phyloP scores from a whole-genome alignment of 129 eudicot species.

The Flaveria bidentis region DNA sequence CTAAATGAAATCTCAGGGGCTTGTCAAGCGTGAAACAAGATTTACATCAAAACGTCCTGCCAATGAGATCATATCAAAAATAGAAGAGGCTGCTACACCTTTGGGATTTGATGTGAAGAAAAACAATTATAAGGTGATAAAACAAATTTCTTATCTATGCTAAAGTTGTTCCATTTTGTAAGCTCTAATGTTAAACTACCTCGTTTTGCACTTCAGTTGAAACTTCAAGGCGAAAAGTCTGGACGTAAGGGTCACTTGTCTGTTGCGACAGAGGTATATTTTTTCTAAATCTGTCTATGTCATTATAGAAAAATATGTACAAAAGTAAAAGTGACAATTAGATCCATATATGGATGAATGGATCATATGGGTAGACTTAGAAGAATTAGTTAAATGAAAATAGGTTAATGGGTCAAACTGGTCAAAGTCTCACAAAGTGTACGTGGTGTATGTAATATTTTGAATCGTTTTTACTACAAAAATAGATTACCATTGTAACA shows the following conservation, averaged over 20 bases:
- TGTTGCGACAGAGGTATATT: conserved; percentile 91
- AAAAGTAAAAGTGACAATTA: neutral
- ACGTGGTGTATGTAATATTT: neutral
- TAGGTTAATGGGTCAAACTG: neutral
- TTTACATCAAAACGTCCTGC: conserved; percentile 90
- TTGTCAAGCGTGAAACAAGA: conserved; percentile 94
- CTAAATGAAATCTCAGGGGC: conserved; percentile 56
- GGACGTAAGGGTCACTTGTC: conserved; percentile 97
- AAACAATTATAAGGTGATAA: conserved; percentile 81
- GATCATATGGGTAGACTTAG: neutral
- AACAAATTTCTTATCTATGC: neutral
- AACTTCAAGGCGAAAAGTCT: conserved; percentile 88
- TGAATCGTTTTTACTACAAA: neutral
- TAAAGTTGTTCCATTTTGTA: neutral
- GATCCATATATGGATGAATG: neutral
- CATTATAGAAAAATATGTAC: neutral
- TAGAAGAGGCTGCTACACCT: conserved; percentile 86
- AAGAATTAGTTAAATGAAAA: conserved; percentile 1
- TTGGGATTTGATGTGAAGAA: conserved; percentile 95
- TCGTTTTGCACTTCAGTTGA: conserved; percentile 51
- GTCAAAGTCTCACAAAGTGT: neutral
- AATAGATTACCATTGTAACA: neutral
- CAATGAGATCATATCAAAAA: conserved; percentile 79
- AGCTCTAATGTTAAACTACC: neutral
- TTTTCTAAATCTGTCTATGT: neutral